Base-by-base conservation (phyloP, 176 grass and related monocot genomes). In the Carex littledalei region DNA sequence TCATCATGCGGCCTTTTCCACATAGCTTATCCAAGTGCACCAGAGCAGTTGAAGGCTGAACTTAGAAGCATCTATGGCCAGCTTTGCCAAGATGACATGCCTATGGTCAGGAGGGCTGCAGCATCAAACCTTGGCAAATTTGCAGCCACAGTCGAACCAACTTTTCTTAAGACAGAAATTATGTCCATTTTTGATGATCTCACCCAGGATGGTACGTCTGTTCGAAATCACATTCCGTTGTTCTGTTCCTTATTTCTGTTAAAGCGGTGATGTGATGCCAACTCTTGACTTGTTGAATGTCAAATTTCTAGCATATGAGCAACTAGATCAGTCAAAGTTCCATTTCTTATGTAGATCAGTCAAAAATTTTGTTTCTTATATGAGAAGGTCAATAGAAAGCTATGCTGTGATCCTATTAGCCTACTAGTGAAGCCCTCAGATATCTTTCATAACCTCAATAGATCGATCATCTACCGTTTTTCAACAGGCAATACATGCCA, bases 121-220 rank as follows among this genome's bases (percentile, higher is more conserved):
- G 94, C 92, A 84, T 93, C 95, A 20, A 98, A 93, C 82, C 92
- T 98, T 49, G 92, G 95, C 80, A 98, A 93, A 69, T 98, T 98
- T 88, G 88, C 92, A 6, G 95, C 95, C 43, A 98, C 95, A 14
- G 63, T 98, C 67, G 95, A 98, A 86, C 89, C 89, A 12, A 86
- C 11, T 67, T 84, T 90, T 90, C 84, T 98, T 56, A 94, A 93
- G 89, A 86, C 82, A 61, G 91, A 98, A 77, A 87, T 98, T 20
- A 89, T 98, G 88, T 94, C 92, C n/a, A 98, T 98, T 73, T 98
- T 98, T 79, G 89, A 93, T 80, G 92, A 94, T 83, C 81, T 98
- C 75, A 98, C 95, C 20, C 92, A 94, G 86, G 96, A 98, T 85
- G 96, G 95, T 98, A 94, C 15, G 79, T 34, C 67, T 49, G 61